Base-by-base conservation (phyloP, 148 eudicot genomes). In the Beta vulgaris region DNA sequence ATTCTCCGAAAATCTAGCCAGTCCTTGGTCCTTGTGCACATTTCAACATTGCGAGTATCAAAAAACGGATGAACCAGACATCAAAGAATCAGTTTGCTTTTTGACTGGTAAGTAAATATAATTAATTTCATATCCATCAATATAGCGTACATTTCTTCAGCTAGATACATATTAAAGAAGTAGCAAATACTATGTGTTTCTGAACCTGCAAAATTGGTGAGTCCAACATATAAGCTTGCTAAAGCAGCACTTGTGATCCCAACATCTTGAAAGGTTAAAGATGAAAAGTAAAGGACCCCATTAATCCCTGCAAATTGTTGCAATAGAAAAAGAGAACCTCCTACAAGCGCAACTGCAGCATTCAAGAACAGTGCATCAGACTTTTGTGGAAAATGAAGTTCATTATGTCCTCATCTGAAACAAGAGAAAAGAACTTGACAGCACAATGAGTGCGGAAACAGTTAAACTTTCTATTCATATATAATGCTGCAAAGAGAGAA, bases 251-350 rank as follows among this genome's bases (percentile, higher is more conserved):
- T 88, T n/a, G 86, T 72, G 71, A 91, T 88, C 74, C 97, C 97
- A 84, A 90, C 92, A 82, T 88, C 97, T 82, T 81, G 81, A 74
- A 91, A 90, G 64, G 92, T 88, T 85, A 91, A 78, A 49, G 97
- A 91, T 13, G 97, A 91, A 79, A 89, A 91, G 70, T 90, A 89
- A 53, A 91, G 89, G 75, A 89, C 92, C 42, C 91, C 93, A 77
- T 91, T 91, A 78, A 90, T 88, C 57, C 97, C 97, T 18, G 97
- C 92, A 82, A 91, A 88, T 78, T 90, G 97, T 64, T 91, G 97
- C 54, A 89, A 87, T 32, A 87, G 72, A 78, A 91, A 91, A 72
- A 89, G 93, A 72, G 88, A 69, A 75, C 92, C 97, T 80, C 97
- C 97, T 19, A 85, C 76, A 71, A 85, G 80, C 7, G 97, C 92